Evolutionary conservation across 208 protist genomes (phyloP), one percentile per base, ranked within the genome.

Genomic region (Phytomonas sp.): DNA sequence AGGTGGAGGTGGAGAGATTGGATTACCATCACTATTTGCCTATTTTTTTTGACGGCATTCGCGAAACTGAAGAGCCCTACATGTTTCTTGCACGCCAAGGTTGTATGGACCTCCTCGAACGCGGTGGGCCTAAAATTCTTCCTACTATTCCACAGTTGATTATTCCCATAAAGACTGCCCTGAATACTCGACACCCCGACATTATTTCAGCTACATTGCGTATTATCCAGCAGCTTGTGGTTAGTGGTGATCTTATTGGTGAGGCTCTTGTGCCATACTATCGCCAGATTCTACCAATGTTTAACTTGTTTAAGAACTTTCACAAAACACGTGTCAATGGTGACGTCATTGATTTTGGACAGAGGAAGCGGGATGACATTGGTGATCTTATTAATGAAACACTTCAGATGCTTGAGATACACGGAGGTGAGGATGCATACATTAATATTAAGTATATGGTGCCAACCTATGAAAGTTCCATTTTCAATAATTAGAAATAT

Each of bases 1-100:
- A 99, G 81, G 96, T 99, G 70, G 93, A 98, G 63, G 94, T 99
- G 36, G 97, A 99, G 72, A 96, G 98, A 79, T 87, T 99, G 8
- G 98, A 99, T 80, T 99, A 98, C 78, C 97, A 99, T 76, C 98
- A 99, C 84, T 99, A 99, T 80, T 91, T 99, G 33, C 98, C 98
- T 60, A 98, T 99, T 70, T 99, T 99, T 77, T 99, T 99, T 81
- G 98, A 99, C 76, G 98, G 98, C 14, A 93, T 99, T 33, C 87
- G 98, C 42, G 98, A 99, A 76, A 98, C 94, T 33, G 89, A 98
- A 73, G 97, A 99, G 76, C 98, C 98, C 33, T 99, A 99, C 83
- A 91, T 90, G 81, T 99, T 99, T 78, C 80, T 99, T 7, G 95
- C 98, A 3, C 79, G 94, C n/a, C 94, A 99, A 81, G 97, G 97